phyloP scores from a whole-genome alignment of 345 rosid species.

The Lagerstroemia speciosa region DNA sequence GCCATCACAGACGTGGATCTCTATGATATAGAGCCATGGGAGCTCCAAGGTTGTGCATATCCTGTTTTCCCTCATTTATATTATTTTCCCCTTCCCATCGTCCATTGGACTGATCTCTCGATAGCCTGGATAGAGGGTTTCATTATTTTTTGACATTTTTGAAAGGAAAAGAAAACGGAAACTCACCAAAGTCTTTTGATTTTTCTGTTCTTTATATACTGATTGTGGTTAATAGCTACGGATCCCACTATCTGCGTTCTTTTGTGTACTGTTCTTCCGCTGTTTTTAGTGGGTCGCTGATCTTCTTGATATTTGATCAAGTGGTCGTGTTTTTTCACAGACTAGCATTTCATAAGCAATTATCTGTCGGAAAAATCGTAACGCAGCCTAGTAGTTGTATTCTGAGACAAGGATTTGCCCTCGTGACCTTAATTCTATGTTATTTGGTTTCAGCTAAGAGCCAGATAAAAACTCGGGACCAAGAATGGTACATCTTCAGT shows the following conservation, averaged over 20 bases:
- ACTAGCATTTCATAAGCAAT: neutral
- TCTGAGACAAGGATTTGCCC: neutral
- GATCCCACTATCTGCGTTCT: neutral
- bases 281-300: neutral
- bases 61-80: neutral
- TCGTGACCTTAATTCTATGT: neutral
- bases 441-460: conserved; percentile 16
- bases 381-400: neutral
- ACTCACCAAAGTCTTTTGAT: neutral
- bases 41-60: conserved; percentile 7
- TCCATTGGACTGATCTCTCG: neutral
- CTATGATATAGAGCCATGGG: conserved; percentile 11
- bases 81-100: neutral
- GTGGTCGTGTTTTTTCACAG: neutral
- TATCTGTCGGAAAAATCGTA: neutral
- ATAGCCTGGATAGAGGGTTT: conserved; percentile 8
- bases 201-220: neutral
- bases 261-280: neutral
- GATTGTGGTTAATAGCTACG: neutral
- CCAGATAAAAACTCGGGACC: conserved; percentile 61
- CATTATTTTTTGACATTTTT: neutral
- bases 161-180: neutral
- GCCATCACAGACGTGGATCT: conserved; percentile 46
- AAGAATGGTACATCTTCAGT: conserved; percentile 73
- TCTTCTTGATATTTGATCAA: neutral